A percentile compares a stretch with the other conserved stretches of the same genome.
phyloP scores from a whole-genome alignment of 257 asterid species.

The Jacaranda copaia region DNA sequence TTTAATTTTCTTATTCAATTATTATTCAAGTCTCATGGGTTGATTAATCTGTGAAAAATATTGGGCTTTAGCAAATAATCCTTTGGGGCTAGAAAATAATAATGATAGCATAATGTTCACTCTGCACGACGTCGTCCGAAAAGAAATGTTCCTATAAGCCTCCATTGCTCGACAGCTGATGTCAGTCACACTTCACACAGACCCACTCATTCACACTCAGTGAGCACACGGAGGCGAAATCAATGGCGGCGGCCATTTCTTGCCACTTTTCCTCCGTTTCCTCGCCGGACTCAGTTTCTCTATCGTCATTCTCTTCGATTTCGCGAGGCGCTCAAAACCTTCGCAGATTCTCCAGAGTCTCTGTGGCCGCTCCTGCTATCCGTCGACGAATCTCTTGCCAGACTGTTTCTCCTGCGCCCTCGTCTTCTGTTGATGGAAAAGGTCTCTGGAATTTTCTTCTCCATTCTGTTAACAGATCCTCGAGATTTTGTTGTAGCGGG shows the following conservation, averaged over 20 bases:
- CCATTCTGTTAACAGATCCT: neutral
- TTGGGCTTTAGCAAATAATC: no score
- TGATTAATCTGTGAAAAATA: no score
- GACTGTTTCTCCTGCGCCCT: conserved; percentile 53
- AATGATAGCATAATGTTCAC: neutral
- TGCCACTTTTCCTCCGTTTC: conserved; percentile 55
- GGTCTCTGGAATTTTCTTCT: conserved; percentile 43
- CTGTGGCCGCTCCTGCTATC: conserved; percentile 44
- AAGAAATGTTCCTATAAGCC: neutral
- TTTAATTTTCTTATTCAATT: no score
- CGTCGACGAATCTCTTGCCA: conserved; percentile 76
- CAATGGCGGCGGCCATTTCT: conserved; percentile 62
- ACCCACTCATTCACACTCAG: conserved; percentile 36
- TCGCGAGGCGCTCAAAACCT: conserved; percentile 44
- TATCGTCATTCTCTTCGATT: conserved; percentile 58
- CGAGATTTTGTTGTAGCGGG: conserved; percentile 4
- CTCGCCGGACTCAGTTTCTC: conserved; percentile 53
- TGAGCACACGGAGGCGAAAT: conserved; percentile 34
- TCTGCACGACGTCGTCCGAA: conserved; percentile 12
- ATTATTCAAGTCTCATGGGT: no score
- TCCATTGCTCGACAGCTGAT: neutral
- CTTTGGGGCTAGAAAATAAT: neutral
- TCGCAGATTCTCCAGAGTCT: conserved; percentile 40
- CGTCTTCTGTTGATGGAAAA: conserved; percentile 60
- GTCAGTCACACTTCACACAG: conserved; percentile 28